Evolutionary conservation across 768 basidiomycete species (phyloP).

Genomic region (Macrocybe gigantea): DNA sequence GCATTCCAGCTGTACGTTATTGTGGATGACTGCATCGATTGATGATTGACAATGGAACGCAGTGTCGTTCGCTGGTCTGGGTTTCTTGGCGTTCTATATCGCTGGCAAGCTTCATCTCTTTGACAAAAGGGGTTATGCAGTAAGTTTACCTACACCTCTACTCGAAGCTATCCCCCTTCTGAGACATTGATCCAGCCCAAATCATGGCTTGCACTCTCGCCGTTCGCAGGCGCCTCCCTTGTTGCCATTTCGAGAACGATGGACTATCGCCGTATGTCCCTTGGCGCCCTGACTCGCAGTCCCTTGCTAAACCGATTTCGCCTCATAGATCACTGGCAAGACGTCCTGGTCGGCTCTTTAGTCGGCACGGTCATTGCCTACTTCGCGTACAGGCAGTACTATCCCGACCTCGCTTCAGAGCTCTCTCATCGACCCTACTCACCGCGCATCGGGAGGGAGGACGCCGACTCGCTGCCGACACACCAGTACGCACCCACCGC

Average conservation of each 20-base stretch:
- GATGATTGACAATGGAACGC: slow-evolving; percentile 4
- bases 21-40: background rate
- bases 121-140: slow-evolving; percentile 70
- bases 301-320: slow-evolving; percentile 8
- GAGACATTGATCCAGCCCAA: slow-evolving; percentile 43
- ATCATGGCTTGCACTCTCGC: slow-evolving; percentile 78
- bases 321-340: slow-evolving; percentile 80
- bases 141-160: slow-evolving; percentile 22
- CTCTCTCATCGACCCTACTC: slow-evolving; percentile 65
- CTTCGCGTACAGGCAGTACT: slow-evolving; percentile 82
- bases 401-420: slow-evolving; percentile 61
- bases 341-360: slow-evolving; percentile 74
- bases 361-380: slow-evolving; percentile 69
- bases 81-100: slow-evolving; percentile 82
- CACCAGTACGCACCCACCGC: slow-evolving; percentile 14
- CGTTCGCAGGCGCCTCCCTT: slow-evolving; percentile 70
- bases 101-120: slow-evolving; percentile 93
- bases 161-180: background rate
- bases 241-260: slow-evolving; percentile 86
- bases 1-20: slow-evolving; percentile 72
- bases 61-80: slow-evolving; percentile 93
- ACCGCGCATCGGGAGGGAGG: slow-evolving; percentile 53
- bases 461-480: slow-evolving; percentile 34
- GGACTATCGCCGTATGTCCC: slow-evolving; percentile 76
- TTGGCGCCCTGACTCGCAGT: background rate